phyloP scores from a whole-genome alignment of 192 early-diverging fungal species.

The Globomyces pollinis-pini region DNA sequence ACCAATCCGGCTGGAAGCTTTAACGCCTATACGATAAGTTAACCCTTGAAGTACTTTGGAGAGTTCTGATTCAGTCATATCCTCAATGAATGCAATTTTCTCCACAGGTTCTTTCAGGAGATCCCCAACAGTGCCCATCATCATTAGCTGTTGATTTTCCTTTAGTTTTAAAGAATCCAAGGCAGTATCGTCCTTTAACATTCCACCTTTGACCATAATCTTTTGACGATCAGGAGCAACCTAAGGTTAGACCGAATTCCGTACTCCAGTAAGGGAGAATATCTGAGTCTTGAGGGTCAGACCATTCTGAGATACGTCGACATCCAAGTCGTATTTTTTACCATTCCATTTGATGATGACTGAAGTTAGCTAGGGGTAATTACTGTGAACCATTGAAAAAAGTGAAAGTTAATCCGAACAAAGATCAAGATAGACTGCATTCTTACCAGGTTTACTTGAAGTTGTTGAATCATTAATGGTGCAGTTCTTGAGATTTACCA shows the following conservation, averaged over 20 bases:
- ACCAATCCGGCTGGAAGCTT: conserved; percentile 82
- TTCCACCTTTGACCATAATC: conserved; percentile 87
- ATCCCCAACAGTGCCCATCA: conserved; percentile 96
- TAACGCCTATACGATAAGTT: conserved; percentile 39
- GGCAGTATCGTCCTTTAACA: conserved; percentile 82
- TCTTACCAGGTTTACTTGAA: too few species aligned
- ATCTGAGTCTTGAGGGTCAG: conserved; percentile 81
- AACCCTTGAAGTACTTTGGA: conserved; percentile 80
- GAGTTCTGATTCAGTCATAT: conserved; percentile 82
- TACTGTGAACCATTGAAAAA: too few species aligned
- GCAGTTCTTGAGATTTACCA: too few species aligned
- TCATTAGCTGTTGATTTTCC: conserved; percentile 44
- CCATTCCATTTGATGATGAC: conserved; percentile 88
- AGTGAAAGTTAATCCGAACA: too few species aligned
- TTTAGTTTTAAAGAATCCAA: conserved; percentile 68
- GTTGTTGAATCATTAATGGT: too few species aligned
- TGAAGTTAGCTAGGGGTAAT: conserved; percentile 17
- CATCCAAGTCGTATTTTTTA: conserved; percentile 75
- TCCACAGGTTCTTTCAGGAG: conserved; percentile 73
- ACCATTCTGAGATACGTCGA: conserved; percentile 67
- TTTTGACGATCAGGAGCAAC: conserved; percentile 91
- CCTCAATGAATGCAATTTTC: conserved; percentile 75
- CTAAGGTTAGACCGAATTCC: too few species aligned
- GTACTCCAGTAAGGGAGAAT: conserved; percentile 79
- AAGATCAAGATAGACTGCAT: too few species aligned